These are phyloP conservation scores for Ophiostoma ulmi DNA, from an alignment of 2,329 filamentous ascomycete species.

Conservation along the genomic window DNA sequence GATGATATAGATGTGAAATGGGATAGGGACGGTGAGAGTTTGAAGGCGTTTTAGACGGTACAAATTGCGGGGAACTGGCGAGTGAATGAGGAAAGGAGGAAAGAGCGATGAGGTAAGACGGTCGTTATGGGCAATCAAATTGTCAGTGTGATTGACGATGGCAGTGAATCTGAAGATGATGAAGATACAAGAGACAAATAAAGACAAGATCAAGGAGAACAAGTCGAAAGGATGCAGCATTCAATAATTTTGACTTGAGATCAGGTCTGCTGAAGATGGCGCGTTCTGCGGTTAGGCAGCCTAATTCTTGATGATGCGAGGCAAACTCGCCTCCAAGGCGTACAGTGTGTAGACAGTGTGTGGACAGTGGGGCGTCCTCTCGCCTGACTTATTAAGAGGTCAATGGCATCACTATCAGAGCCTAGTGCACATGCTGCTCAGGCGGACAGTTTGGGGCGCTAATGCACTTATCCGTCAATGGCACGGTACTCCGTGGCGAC, in stretches of 20 bases:
- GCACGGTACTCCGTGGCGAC: conserved; percentile 1
- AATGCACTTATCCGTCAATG: conserved; percentile 17
- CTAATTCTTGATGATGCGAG: conserved; percentile 21
- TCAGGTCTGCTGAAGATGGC: conserved; percentile 8
- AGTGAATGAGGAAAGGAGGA: not conserved
- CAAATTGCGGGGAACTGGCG: conserved; percentile 8
- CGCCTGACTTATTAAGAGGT: not conserved
- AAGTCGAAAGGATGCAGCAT: not conserved
- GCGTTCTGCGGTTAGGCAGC: conserved; percentile 20
- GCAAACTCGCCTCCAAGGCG: conserved; percentile 18
- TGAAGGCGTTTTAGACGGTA: conserved; percentile 7
- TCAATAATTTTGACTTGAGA: not conserved
- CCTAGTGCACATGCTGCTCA: conserved; percentile 17
- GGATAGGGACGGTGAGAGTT: not conserved
- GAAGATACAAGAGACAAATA: not conserved
- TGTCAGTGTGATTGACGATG: not conserved
- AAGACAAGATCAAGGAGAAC: not conserved
- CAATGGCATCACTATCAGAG: not conserved
- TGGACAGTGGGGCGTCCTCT: not conserved
- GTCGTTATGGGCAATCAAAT: not conserved
- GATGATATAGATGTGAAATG: not conserved
- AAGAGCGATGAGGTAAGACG: not conserved
- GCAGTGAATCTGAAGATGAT: not conserved
- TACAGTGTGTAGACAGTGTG: not conserved
- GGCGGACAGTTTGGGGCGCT: conserved; percentile 10